Evolutionary conservation across 768 basidiomycete species (phyloP).

Genomic region (Lanmaoa pseudosensibilis): DNA sequence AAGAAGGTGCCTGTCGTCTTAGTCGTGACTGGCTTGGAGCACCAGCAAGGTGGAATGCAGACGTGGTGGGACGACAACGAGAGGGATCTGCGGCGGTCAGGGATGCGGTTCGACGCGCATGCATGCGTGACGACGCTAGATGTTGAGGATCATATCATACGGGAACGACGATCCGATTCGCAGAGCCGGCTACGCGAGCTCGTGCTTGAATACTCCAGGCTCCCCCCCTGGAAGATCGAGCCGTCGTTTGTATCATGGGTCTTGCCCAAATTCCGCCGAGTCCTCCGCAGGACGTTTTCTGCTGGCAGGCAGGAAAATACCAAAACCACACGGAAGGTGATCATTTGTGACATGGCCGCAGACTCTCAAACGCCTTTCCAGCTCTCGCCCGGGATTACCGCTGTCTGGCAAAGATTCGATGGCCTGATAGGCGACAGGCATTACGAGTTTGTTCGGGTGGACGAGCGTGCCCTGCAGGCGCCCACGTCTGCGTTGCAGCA

Average conservation of each 20-base stretch:
- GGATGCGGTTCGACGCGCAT: conserved; percentile 31
- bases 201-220: background rate
- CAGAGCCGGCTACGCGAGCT: background rate
- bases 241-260: background rate
- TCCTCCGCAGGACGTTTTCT: background rate
- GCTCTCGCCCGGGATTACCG: background rate
- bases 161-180: background rate
- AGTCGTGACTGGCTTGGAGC: conserved; percentile 38
- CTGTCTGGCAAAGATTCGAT: background rate
- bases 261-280: background rate
- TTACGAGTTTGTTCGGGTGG: background rate
- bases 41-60: conserved; percentile 23
- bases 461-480: background rate
- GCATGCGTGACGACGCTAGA: conserved; percentile 15
- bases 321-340: background rate
- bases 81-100: conserved; percentile 17
- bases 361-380: background rate
- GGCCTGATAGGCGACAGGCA: background rate
- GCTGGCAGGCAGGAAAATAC: background rate
- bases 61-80: conserved; percentile 31
- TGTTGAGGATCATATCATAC: background rate
- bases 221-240: background rate
- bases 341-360: background rate
- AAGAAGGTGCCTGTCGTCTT: conserved; percentile 36
- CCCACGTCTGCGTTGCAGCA: background rate